Percentiles rank a stretch among this genome's conserved stretches.
Conservation (phyloP, 202 grass and related monocot species). For the Musa balbisiana region DNA sequence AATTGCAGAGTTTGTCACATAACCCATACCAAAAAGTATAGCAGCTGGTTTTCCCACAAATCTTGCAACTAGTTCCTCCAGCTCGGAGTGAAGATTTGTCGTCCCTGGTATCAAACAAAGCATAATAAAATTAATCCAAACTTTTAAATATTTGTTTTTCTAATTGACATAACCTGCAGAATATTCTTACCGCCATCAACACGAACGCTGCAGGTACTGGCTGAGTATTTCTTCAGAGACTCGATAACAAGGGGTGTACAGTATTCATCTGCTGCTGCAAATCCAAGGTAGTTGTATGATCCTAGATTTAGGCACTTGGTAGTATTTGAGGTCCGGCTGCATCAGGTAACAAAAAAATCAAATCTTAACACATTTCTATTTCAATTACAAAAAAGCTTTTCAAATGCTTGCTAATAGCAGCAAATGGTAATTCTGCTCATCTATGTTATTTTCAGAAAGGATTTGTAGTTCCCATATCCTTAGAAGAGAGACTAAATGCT, state of each 20-base stretch:
- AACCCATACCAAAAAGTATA: constrained; percentile 96
- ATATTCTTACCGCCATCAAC: constrained; percentile 62
- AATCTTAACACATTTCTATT: neutral
- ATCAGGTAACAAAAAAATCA: constrained; percentile 4
- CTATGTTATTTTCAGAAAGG: neutral
- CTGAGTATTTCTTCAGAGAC: constrained; percentile 80
- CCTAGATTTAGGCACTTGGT: constrained; percentile 86
- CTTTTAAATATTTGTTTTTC: neutral
- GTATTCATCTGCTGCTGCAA: constrained; percentile 84
- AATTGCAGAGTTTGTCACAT: constrained; percentile 90
- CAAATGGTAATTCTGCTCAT: neutral
- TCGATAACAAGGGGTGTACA: constrained; percentile 89
- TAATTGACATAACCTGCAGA: neutral
- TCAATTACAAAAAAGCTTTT: too few relatives aligned
- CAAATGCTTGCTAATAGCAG: neutral
- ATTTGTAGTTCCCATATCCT: neutral
- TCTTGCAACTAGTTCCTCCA: constrained; percentile 71
- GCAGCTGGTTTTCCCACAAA: constrained; percentile 85
- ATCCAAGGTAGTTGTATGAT: constrained; percentile 95
- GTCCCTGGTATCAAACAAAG: constrained; percentile 41
- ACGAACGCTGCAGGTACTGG: constrained; percentile 78
- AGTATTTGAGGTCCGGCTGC: constrained; percentile 59
- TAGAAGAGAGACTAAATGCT: neutral
- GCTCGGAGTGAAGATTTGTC: constrained; percentile 68
- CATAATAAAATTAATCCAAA: constrained; percentile 19